A percentile compares a stretch with the other conserved stretches of the same genome.
Conservation (phyloP, 2,329 filamentous ascomycete genomes). For the Mariannaea elegans region DNA sequence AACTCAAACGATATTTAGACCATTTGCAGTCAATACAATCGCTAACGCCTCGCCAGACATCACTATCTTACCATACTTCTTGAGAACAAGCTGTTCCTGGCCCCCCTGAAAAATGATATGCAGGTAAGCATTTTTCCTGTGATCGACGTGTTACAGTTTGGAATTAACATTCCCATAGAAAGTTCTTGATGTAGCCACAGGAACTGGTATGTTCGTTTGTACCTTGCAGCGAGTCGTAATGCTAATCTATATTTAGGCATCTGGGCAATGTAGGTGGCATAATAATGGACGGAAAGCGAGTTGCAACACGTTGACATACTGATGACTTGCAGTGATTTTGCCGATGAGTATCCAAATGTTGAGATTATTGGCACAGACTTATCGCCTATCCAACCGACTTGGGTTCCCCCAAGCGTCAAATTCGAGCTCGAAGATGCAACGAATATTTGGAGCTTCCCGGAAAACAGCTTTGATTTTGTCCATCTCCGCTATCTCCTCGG, state of each 20-base stretch:
- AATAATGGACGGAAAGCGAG: too few species aligned
- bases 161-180: not conserved
- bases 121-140: not conserved
- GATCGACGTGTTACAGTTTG: not conserved
- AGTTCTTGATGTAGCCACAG: slow-evolving; percentile 17
- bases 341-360: slow-evolving; percentile 12
- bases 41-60: too few species aligned
- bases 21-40: too few species aligned
- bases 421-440: slow-evolving; percentile 19
- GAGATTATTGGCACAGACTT: slow-evolving; percentile 17
- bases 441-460: slow-evolving; percentile 4
- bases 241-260: not conserved
- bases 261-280: slow-evolving; percentile 25
- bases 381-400: slow-evolving; percentile 15
- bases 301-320: not conserved
- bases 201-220: not conserved
- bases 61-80: slow-evolving; percentile 20
- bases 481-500: slow-evolving; percentile 25
- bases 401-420: slow-evolving; percentile 16
- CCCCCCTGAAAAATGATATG: not conserved
- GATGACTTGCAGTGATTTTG: slow-evolving; percentile 12
- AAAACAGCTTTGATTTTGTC: slow-evolving; percentile 18
- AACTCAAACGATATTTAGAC: too few species aligned
- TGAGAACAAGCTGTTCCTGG: slow-evolving; percentile 11
- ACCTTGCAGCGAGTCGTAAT: not conserved